Base-by-base conservation (phyloP, 495 filamentous ascomycete species). In the Hypoxylon trugodes region DNA sequence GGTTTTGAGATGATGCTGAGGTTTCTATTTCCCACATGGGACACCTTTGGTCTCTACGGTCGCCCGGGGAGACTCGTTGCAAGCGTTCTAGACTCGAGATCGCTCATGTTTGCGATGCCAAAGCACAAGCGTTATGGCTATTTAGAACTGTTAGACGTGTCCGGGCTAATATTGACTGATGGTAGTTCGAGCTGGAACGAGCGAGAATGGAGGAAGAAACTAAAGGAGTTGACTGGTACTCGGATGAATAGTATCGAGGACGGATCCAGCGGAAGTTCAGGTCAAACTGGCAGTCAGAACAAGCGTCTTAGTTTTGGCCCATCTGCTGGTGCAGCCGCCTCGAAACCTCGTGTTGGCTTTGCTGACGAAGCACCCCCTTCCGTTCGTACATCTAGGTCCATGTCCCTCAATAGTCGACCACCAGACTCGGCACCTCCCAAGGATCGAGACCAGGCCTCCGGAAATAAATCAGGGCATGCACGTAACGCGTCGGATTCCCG, bases 81-180 rank as follows among this genome's bases (percentile, higher is more conserved):
- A 1, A 96, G 96, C 68, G 87, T 89, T 0, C 85, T 90, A 21
- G 92, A 99, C 73, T 79, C 87, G 3, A 87, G 90, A 57, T 94
- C 95, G 56, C 81, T 99, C 66, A 99, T 99, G 95, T 98, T 99
- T 76, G 96, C 92, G 0, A 94, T 99, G 87, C 96, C 95, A 0
- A 90, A 89, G 66, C 86, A 96, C 55, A 86, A 86, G 35, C 84
- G 89, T 53, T 96, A 96, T 71, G 94, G 95, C 0, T 98, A 98
- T 72, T 74, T 98, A 16, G 96, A 98, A 65, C 83, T 93, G 24
- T 65, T 91, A 32, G 95, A 99, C 74, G 91, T 98, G 6, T 86
- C 86, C 10, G 81, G 79, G 46, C 75, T 98, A 26, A 90, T 98
- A 56, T 79, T 90, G 59, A 88, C 86, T 3, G 82, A 91, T 5